A percentile compares a stretch with the other conserved stretches of the same genome.
phyloP scores from a whole-genome alignment of 1,284 basidiomycete species.

The Trichosporon inkin region DNA sequence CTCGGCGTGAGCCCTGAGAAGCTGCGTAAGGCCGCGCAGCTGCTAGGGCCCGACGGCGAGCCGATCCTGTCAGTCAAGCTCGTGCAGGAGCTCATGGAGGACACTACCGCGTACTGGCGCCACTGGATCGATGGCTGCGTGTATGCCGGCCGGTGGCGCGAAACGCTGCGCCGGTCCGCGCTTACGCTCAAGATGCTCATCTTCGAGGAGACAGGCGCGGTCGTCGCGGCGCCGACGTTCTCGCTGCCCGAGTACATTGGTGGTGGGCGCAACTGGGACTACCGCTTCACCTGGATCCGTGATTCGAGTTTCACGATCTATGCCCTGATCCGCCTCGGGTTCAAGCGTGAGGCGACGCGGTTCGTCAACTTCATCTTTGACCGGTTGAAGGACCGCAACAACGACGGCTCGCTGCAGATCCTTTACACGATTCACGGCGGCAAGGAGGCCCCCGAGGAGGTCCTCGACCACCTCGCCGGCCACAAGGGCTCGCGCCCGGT shows the following conservation, averaged over 20 bases:
- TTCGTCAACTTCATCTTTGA: constrained; percentile 88
- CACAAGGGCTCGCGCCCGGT: constrained; percentile 65
- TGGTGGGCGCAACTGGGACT: constrained; percentile 74
- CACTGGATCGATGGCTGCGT: constrained; percentile 66
- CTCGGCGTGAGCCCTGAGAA: constrained; percentile 57
- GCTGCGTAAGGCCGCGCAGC: constrained; percentile 55
- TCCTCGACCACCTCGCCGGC: constrained; percentile 75
- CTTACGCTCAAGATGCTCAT: constrained; percentile 59
- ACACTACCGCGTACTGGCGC: constrained; percentile 82
- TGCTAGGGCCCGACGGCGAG: constrained; percentile 57
- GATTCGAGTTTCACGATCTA: constrained; percentile 90
- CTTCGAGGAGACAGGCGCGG: constrained; percentile 60
- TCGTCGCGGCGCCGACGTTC: constrained; percentile 89
- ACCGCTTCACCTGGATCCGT: constrained; percentile 60
- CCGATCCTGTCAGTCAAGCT: constrained; percentile 59
- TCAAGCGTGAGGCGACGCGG: constrained; percentile 66
- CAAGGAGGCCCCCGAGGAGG: constrained; percentile 77
- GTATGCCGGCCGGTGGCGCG: constrained; percentile 89
- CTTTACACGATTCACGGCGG: constrained; percentile 56
- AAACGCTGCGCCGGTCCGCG: constrained; percentile 79
- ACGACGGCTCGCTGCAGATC: constrained; percentile 83
- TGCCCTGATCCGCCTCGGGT: constrained; percentile 82
- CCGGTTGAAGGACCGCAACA: constrained; percentile 70
- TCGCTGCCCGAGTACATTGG: constrained; percentile 85
- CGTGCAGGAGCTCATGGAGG: constrained; percentile 31